A percentile compares a stretch with the other conserved stretches of the same genome.
Evolutionary conservation across 2,329 filamentous ascomycete genomes (phyloP).

Genomic region (Scedosporium dehoogii): DNA sequence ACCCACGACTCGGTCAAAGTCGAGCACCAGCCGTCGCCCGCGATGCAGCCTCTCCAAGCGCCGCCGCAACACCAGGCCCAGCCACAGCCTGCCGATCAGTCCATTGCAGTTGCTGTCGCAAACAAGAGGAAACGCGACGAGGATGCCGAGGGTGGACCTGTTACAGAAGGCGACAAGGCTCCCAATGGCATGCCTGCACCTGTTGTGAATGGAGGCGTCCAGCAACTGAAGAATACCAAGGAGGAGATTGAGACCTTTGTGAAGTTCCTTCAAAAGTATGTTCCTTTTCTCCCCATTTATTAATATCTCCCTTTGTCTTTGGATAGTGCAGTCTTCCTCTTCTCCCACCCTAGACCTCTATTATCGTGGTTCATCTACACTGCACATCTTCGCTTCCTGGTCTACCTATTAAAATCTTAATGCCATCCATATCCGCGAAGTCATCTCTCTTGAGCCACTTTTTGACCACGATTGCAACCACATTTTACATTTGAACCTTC

Average conservation of each 20-base stretch:
- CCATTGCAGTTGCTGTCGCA: slow-evolving; percentile 17
- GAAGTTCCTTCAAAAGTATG: slow-evolving; percentile 28
- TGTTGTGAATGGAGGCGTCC: not conserved
- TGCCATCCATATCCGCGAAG: no score
- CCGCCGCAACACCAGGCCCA: not conserved
- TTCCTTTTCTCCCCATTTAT: not conserved
- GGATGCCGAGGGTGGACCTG: slow-evolving; percentile 26
- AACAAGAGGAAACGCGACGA: slow-evolving; percentile 52
- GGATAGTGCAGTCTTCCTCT: no score
- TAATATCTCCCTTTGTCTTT: not conserved
- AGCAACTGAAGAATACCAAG: slow-evolving; percentile 15
- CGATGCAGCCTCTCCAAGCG: slow-evolving; percentile 2
- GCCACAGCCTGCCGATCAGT: slow-evolving; percentile 8
- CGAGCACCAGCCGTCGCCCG: slow-evolving; percentile 8
- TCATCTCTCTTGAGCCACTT: no score
- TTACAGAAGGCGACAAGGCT: slow-evolving; percentile 15
- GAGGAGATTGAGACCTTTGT: slow-evolving; percentile 28
- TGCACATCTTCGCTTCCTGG: no score
- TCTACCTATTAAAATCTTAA: no score
- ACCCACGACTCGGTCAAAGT: slow-evolving; percentile 20
- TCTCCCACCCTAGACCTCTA: no score
- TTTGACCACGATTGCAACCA: not conserved
- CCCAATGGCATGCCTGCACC: not conserved
- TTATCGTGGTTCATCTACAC: no score
- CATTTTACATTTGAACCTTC: not conserved